Evolutionary conservation across 352 stramenopile genomes (phyloP).

Genomic region (Hyphochytrium catenoides): DNA sequence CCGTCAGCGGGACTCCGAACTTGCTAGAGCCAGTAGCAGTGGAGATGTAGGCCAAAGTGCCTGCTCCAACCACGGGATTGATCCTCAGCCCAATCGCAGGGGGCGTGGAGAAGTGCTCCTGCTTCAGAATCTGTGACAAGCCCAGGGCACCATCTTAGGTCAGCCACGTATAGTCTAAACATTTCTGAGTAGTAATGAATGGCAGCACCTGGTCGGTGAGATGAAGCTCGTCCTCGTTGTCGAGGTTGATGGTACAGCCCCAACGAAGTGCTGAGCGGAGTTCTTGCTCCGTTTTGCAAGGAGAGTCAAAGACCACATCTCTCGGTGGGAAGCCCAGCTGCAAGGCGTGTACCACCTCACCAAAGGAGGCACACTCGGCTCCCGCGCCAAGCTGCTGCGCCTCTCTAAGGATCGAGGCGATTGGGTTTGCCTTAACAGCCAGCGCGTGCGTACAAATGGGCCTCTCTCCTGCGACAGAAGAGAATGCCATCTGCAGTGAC

Average conservation of each 20-base stretch:
- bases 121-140: too few relatives aligned
- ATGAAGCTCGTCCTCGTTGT: slow-evolving; percentile 47
- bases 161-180: too few relatives aligned
- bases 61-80: slow-evolving; percentile 66
- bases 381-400: slow-evolving; percentile 23
- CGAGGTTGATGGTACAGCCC: slow-evolving; percentile 67
- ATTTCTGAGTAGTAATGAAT: background rate
- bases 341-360: slow-evolving; percentile 45
- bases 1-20: slow-evolving; percentile 55
- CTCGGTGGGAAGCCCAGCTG: slow-evolving; percentile 35
- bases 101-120: slow-evolving; percentile 11
- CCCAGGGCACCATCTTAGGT: too few relatives aligned
- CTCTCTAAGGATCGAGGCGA: slow-evolving; percentile 27
- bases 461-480: too few relatives aligned
- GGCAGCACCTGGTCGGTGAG: too few relatives aligned
- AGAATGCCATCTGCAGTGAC: too few relatives aligned
- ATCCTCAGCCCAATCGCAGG: slow-evolving; percentile 63
- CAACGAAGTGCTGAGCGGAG: slow-evolving; percentile 38
- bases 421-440: slow-evolving; percentile 50
- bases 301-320: slow-evolving; percentile 69
- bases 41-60: slow-evolving; percentile 53
- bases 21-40: slow-evolving; percentile 68
- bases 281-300: slow-evolving; percentile 65
- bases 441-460: too few relatives aligned
- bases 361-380: slow-evolving; percentile 50